These are phyloP conservation scores for Candida cerambycidarum DNA, from an alignment of 805 yeast species.

Conservation along the genomic window DNA sequence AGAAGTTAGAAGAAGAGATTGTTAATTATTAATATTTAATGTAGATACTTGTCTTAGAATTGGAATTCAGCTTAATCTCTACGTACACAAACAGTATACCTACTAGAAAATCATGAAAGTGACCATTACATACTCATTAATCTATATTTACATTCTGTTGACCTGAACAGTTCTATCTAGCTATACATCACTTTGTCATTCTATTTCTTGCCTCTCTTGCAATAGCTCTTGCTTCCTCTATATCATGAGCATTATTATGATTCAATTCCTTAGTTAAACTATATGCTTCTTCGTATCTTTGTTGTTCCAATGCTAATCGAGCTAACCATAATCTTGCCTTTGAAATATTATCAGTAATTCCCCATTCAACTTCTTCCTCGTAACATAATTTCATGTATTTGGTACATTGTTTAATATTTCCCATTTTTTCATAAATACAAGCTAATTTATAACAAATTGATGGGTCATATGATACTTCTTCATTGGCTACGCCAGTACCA, in stretches of 20 bases:
- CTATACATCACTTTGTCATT: constrained; percentile 27
- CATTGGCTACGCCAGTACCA: constrained; percentile 7
- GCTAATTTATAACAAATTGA: constrained; percentile 68
- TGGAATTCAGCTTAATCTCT: no score
- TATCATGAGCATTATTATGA: constrained; percentile 74
- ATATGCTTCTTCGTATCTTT: constrained; percentile 67
- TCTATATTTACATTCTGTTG: background rate
- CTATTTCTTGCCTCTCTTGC: constrained; percentile 73
- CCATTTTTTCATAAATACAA: constrained; percentile 55
- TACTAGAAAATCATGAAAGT: no score
- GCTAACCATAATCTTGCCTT: constrained; percentile 90
- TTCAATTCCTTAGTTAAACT: constrained; percentile 67
- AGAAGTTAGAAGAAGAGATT: constrained; percentile 21
- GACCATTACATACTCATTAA: no score
- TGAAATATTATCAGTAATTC: constrained; percentile 68
- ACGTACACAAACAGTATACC: no score
- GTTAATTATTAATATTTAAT: constrained; percentile 7
- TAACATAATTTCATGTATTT: constrained; percentile 66
- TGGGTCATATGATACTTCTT: constrained; percentile 28
- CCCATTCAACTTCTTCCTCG: constrained; percentile 63
- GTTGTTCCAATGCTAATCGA: constrained; percentile 53
- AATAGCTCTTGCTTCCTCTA: constrained; percentile 85
- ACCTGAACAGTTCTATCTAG: background rate
- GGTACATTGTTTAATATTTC: constrained; percentile 53
- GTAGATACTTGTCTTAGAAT: background rate